Evolutionary conservation across 495 filamentous ascomycete species (phyloP).

Genomic region (Aspergillus asperescens): DNA sequence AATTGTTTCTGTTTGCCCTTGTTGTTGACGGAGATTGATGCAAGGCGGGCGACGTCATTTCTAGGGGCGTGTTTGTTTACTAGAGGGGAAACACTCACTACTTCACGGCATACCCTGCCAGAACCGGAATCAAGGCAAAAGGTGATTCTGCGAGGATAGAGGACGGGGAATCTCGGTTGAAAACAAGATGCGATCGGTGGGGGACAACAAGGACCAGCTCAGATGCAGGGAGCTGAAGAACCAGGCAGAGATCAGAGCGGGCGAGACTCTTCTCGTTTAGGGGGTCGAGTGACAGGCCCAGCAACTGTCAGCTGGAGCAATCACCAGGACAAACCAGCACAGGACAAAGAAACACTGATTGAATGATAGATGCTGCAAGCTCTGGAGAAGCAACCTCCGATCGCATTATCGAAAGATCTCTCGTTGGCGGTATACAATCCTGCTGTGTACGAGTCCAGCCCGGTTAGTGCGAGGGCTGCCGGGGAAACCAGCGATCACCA

Average conservation of each 20-base stretch:
- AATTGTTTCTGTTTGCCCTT: constrained; percentile 6
- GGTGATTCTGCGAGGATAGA: background rate
- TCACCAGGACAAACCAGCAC: constrained; percentile 2
- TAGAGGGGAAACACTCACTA: constrained; percentile 10
- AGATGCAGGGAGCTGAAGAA: constrained; percentile 7
- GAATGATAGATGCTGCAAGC: no score
- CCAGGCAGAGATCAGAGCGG: background rate
- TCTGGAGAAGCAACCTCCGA: background rate
- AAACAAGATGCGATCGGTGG: constrained; percentile 4
- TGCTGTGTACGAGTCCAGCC: background rate
- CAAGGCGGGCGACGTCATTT: constrained; percentile 14
- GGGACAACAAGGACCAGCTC: background rate
- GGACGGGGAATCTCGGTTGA: background rate
- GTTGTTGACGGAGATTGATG: constrained; percentile 9
- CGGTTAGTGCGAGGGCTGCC: constrained; percentile 16
- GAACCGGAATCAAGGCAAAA: background rate
- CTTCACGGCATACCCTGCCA: constrained; percentile 11
- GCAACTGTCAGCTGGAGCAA: constrained; percentile 11
- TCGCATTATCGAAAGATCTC: constrained; percentile 1
- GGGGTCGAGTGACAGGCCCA: constrained; percentile 7
- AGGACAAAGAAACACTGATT: background rate
- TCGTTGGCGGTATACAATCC: constrained; percentile 1
- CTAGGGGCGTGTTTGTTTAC: constrained; percentile 14
- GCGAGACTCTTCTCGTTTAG: constrained; percentile 1
- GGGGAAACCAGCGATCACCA: constrained; percentile 21